Percentiles rank a stretch among this genome's conserved stretches.
phyloP scores from a whole-genome alignment of 306 rosid genomes.

The Trifolium subterraneum region DNA sequence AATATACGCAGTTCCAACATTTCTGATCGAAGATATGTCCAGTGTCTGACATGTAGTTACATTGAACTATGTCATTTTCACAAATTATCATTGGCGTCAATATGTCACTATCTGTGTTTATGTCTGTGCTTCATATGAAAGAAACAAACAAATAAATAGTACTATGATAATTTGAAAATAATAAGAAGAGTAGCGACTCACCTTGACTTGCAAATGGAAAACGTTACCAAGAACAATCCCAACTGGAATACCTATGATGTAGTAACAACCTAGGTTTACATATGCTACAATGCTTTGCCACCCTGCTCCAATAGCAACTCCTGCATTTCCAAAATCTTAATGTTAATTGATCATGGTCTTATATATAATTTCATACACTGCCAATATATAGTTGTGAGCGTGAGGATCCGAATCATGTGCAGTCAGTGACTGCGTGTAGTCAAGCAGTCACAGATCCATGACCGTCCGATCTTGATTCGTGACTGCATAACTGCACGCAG shows the following conservation, averaged over 20 bases:
- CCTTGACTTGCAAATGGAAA: constrained; percentile 50
- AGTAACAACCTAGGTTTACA: constrained; percentile 56
- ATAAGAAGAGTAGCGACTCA: background rate
- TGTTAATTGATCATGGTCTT: background rate
- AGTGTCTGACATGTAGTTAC: background rate
- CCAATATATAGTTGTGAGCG: too few relatives aligned
- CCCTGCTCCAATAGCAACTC: constrained; percentile 64
- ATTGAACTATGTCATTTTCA: too few relatives aligned
- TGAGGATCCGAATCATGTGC: too few relatives aligned
- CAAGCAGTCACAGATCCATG: too few relatives aligned
- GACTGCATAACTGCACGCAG: too few relatives aligned
- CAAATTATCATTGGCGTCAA: too few relatives aligned
- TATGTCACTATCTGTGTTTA: too few relatives aligned
- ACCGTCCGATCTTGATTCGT: too few relatives aligned
- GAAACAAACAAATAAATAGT: background rate
- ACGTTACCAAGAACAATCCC: constrained; percentile 48
- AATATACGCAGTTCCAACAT: too few relatives aligned
- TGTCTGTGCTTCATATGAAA: too few relatives aligned
- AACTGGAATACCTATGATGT: constrained; percentile 51
- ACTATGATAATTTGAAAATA: background rate
- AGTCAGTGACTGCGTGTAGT: too few relatives aligned
- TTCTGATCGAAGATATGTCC: background rate
- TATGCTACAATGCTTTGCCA: constrained; percentile 57
- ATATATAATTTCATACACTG: background rate
- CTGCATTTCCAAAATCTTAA: constrained; percentile 8